phyloP scores from a whole-genome alignment of 2,329 filamentous ascomycete species.

The Fusarium sp. region DNA sequence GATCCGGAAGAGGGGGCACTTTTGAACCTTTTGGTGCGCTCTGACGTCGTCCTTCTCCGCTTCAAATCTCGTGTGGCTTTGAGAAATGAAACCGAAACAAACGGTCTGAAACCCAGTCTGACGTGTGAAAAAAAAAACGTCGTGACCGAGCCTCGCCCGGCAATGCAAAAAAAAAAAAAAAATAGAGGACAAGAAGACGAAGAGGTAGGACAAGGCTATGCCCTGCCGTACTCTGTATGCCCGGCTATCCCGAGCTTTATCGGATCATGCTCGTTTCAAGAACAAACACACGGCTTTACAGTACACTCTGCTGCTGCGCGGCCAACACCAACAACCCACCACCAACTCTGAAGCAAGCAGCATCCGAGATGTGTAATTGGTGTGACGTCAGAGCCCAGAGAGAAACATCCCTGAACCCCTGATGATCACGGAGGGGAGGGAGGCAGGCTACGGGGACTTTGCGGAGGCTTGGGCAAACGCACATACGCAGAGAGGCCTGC shows the following conservation, averaged over 20 bases:
- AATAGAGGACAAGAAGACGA: neutral
- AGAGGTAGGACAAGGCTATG: slow-evolving; percentile 17
- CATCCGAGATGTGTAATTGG: slow-evolving; percentile 3
- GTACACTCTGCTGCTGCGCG: neutral
- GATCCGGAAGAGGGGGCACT: neutral
- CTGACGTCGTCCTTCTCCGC: neutral
- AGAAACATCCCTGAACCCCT: slow-evolving; percentile 26
- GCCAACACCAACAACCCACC: neutral
- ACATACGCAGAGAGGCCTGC: neutral
- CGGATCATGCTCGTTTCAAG: slow-evolving; percentile 23
- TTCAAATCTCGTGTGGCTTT: neutral
- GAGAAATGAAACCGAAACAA: slow-evolving; percentile 37
- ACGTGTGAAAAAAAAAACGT: slow-evolving; percentile 2
- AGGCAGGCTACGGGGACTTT: neutral
- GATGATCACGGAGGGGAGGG: slow-evolving; percentile 26
- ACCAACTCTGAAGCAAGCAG: slow-evolving; percentile 5
- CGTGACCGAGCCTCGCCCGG: neutral
- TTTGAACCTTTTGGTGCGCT: neutral
- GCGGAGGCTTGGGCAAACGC: slow-evolving; percentile 10
- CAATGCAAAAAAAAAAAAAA: neutral
- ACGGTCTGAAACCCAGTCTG: slow-evolving; percentile 36
- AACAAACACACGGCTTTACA: slow-evolving; percentile 21
- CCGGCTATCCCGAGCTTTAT: neutral
- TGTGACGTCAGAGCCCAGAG: slow-evolving; percentile 32
- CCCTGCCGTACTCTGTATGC: neutral